phyloP scores from a whole-genome alignment of 495 filamentous ascomycete species.

The Neurospora sp. region DNA sequence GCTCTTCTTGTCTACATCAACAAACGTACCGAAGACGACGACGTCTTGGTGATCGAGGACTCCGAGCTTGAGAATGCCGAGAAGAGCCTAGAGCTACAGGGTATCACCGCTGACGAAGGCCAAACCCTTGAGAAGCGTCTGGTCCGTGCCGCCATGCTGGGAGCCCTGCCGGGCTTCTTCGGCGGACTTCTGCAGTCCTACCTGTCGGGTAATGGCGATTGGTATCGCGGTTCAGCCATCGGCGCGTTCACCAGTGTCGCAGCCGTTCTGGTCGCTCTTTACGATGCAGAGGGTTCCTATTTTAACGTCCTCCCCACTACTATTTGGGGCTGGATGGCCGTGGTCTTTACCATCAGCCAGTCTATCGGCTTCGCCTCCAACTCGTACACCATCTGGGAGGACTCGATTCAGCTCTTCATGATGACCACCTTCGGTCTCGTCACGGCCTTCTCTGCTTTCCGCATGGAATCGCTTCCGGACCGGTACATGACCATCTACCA shows the following conservation, averaged over 20 bases:
- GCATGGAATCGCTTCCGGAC: constrained; percentile 51
- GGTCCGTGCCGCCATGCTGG: constrained; percentile 22
- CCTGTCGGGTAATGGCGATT: constrained; percentile 24
- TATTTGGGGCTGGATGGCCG: constrained; percentile 77
- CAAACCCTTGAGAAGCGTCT: constrained; percentile 28
- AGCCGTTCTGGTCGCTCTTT: constrained; percentile 48
- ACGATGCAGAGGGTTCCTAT: constrained; percentile 38
- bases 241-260: constrained; percentile 54
- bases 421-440: constrained; percentile 75
- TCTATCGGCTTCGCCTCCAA: constrained; percentile 91
- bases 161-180: constrained; percentile 16
- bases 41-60: constrained; percentile 33
- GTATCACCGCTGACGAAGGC: constrained; percentile 17
- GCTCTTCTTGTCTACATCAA: constrained; percentile 62
- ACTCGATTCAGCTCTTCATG: constrained; percentile 87
- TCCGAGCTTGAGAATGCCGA: constrained; percentile 35
- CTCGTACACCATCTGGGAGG: constrained; percentile 98
- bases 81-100: constrained; percentile 30
- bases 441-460: constrained; percentile 61
- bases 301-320: constrained; percentile 61
- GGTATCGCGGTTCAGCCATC: constrained; percentile 29
- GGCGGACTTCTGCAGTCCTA: constrained; percentile 21
- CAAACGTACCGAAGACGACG: constrained; percentile 30
- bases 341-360: constrained; percentile 71
- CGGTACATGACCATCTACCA: constrained; percentile 70